Base-by-base conservation (phyloP, 177 flowering plant species). In the Vitis hybrid region DNA sequence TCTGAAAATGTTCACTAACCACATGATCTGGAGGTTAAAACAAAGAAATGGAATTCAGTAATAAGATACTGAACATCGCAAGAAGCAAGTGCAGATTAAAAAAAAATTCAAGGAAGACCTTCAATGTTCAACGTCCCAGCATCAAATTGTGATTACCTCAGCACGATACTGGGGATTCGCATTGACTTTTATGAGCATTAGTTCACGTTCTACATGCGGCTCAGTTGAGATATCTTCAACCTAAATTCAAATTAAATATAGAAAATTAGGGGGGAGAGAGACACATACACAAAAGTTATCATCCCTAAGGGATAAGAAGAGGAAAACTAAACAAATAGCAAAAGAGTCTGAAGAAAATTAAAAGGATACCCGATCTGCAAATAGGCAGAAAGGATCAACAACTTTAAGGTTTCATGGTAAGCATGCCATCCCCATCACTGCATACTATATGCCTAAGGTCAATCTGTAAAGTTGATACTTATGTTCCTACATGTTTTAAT, bases 181-280 rank as follows among this genome's bases (percentile, higher is more conserved):
- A 77, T 82, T 84, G 45, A 95, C 81, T 80, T 95, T 95, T 52
- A 95, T 73, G 51, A 96, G 97, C 95, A 96, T 96, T 69, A 96
- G 79, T 72, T 96, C 99, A 58, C 99, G 92, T 77, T 96, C 99
- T 61, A 96, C 96, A 63, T 96, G 98, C 10, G 95, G 97, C 75
- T 89, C 97, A 77, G 68, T 84, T 5, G 99, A 96, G 58, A 96
- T 79, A 83, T 96, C 98, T 70, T 88, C 95, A 77, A 96, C 99
- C 97, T 92, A 68, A 16, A 15, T 2, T 19, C 56, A 72, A 58
- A 64, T 26, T 62, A 51, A 56, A 29, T 6, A 9, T 50, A 19
- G 60, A 3, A 45, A 11, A 16, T n/a, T 29, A 2, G 48, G 62
- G 18, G 57, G 2, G 15, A n/a, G 31, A 56, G 15, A 26, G 20